Evolutionary conservation across 192 early-diverging fungal species (phyloP).

Genomic region (Backusella psychrophila): DNA sequence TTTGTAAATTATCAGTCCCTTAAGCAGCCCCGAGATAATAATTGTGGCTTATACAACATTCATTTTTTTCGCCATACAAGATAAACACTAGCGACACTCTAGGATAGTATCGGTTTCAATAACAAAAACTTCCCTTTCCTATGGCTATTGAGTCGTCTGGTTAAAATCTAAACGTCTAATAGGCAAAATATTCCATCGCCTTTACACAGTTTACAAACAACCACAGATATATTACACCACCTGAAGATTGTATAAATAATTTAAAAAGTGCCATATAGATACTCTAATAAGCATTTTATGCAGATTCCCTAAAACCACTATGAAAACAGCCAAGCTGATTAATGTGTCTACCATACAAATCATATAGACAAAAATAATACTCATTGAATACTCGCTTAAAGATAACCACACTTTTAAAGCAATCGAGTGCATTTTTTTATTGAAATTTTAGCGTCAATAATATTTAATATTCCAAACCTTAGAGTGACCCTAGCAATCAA

Average conservation of each 20-base stretch:
- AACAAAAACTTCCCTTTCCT: background rate
- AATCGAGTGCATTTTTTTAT: background rate
- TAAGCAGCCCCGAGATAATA: too few relatives aligned
- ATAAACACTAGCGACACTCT: background rate
- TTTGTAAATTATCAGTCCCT: background rate
- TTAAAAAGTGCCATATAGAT: background rate
- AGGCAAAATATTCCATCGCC: background rate
- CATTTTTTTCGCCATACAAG: slow-evolving; percentile 7
- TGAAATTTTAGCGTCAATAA: background rate
- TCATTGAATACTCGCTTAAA: background rate
- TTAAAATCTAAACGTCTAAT: background rate
- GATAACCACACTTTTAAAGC: background rate
- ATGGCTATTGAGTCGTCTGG: background rate
- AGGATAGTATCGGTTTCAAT: background rate
- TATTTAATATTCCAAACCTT: background rate
- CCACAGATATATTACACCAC: background rate
- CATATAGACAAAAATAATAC: background rate
- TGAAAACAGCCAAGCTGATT: background rate
- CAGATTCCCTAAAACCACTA: background rate
- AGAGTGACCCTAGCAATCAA: background rate
- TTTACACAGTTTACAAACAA: slow-evolving; percentile 1
- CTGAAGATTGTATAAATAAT: slow-evolving; percentile 1
- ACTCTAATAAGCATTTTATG: background rate
- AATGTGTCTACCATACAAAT: background rate
- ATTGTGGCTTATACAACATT: too few relatives aligned